phyloP scores from a whole-genome alignment of 345 rosid species.

The Aegle marmelos region DNA sequence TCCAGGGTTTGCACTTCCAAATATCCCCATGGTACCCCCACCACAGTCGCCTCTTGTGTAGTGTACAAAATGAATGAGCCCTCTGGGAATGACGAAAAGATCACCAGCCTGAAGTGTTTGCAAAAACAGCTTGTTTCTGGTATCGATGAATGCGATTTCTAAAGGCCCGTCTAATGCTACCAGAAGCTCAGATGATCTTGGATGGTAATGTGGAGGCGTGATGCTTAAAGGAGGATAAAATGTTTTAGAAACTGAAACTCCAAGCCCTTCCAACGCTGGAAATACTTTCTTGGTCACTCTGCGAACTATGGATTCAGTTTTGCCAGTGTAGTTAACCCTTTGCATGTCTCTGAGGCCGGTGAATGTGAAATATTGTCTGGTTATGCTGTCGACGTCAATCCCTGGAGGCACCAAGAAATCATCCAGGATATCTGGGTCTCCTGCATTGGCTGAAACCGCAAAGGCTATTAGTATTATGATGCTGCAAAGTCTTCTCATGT shows the following conservation, averaged over 20 bases:
- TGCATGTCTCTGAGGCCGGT: conserved; percentile 14
- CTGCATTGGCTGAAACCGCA: conserved; percentile 1
- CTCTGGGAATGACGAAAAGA: conserved; percentile 32
- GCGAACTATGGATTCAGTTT: background rate
- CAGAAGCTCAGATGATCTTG: conserved; percentile 23
- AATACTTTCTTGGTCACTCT: conserved; percentile 18
- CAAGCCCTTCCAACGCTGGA: conserved; percentile 25
- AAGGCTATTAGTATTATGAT: background rate
- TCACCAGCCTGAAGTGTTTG: conserved; percentile 22
- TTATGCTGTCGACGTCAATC: conserved; percentile 5
- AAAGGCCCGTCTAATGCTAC: conserved; percentile 4
- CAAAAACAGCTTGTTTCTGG: conserved; percentile 16
- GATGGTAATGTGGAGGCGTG: conserved; percentile 24
- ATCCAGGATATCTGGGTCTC: conserved; percentile 21
- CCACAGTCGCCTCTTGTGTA: conserved; percentile 10
- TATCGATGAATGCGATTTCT: background rate
- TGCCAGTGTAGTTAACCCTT: conserved; percentile 4
- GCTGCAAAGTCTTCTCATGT: conserved; percentile 11
- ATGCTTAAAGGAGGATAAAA: conserved; percentile 24
- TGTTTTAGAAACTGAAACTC: conserved; percentile 15
- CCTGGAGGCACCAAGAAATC: conserved; percentile 17
- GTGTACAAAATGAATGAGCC: conserved; percentile 28
- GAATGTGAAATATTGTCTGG: conserved; percentile 15
- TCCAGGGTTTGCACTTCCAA: conserved; percentile 24
- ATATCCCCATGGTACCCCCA: conserved; percentile 15